Base-by-base conservation (phyloP, 345 rosid genomes). In the Eucalyptus viminalis region DNA sequence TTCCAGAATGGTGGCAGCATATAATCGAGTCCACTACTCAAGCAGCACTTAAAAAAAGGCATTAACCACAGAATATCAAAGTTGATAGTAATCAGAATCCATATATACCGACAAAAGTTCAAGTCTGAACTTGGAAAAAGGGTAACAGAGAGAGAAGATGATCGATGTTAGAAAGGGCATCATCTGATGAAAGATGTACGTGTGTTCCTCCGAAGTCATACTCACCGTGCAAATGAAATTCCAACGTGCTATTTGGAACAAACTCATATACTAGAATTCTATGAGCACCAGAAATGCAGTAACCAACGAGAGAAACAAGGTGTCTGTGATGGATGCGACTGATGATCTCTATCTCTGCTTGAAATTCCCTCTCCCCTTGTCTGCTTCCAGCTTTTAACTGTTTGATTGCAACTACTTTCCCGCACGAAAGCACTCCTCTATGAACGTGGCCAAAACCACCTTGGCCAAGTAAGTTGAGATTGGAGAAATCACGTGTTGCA, bases 391-490 rank as follows among this genome's bases (percentile, higher is more conserved):
- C 90, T 92, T 94, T 95, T 81, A 96, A 93, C 92, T 92, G 27
- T 9, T 95, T 96, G n/a, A 96, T 65, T 14, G 98, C 97, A 19
- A 95, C 95, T 86, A 89, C 88, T 54, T 91, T 95, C 67, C 97
- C 95, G 86, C 94, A 89, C 22, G 83, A 53, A 89, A 95, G 95
- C 60, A 94, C 93, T 90, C 98, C 98, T 90, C 86, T 95, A 54
- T 95, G 96, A 65, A 95, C 97, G 89, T 93, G 93, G 90, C 97
- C 97, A 92, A 93, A 95, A 88, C 97, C 98, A 88, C 98, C 96
- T 92, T 95, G 95, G 86, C 98, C 97, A 81, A 96, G 89, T 5
- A 95, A 92, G 89, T 95, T 96, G 47, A 62, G 86, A 40, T 89
- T 87, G 9, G 95, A 93, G 93, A 94, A 96, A 31, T 88, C 88